Conservation (phyloP, 2,329 filamentous ascomycete species). For the Phoma sp. region DNA sequence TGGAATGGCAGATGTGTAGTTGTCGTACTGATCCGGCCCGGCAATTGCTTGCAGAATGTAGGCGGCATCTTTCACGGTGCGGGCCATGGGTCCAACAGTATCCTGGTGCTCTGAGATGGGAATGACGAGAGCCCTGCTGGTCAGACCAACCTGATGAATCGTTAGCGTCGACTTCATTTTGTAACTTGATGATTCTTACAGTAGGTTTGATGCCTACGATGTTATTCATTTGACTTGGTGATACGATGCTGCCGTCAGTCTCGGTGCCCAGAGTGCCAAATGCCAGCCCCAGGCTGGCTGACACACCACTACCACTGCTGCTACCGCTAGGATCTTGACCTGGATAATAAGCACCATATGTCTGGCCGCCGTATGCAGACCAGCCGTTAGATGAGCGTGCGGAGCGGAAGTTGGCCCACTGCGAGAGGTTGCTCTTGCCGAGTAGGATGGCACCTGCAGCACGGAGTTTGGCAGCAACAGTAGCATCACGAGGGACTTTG, state of each 20-base stretch:
- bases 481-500: constrained; percentile 64
- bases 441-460: constrained; percentile 69
- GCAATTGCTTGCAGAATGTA: constrained; percentile 66
- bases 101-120: constrained; percentile 68
- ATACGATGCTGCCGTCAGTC: constrained; percentile 70
- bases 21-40: constrained; percentile 61
- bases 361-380: constrained; percentile 70
- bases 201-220: constrained; percentile 70
- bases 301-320: constrained; percentile 65
- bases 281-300: constrained; percentile 65
- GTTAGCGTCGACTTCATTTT: not conserved
- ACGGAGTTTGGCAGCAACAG: constrained; percentile 66
- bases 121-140: constrained; percentile 68
- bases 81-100: constrained; percentile 64
- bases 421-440: constrained; percentile 70
- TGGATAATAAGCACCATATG: constrained; percentile 66
- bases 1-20: constrained; percentile 67
- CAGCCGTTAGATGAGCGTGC: constrained; percentile 67
- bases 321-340: constrained; percentile 63
- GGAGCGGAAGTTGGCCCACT: constrained; percentile 71
- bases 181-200: constrained; percentile 24
- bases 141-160: constrained; percentile 60
- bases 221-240: constrained; percentile 64
- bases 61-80: constrained; percentile 66
- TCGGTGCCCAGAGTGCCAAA: constrained; percentile 67